Evolutionary conservation across 2,329 filamentous ascomycete species (phyloP).

Genomic region (Exserohilum rostratum): DNA sequence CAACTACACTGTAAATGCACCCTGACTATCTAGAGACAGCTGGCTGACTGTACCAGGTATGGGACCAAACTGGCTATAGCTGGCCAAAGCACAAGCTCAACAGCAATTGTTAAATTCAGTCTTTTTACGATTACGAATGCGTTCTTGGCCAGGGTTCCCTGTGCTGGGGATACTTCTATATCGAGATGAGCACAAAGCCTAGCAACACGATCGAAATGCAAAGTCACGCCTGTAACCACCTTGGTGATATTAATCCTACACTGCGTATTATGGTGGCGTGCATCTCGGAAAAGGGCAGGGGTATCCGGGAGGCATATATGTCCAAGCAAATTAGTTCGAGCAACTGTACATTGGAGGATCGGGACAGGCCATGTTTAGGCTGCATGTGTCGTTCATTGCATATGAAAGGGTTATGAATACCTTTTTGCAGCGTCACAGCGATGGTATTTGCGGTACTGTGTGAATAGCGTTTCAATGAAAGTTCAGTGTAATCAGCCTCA

Average conservation of each 20-base stretch:
- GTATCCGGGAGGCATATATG: background rate
- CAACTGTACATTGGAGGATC: background rate
- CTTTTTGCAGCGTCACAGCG: background rate
- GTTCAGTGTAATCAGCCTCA: too few relatives aligned
- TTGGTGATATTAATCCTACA: too few relatives aligned
- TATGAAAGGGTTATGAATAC: slow-evolving; percentile 3
- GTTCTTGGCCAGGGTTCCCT: background rate
- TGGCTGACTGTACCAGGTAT: slow-evolving; percentile 29
- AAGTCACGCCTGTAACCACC: too few relatives aligned
- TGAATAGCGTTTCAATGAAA: too few relatives aligned
- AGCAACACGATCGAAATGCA: too few relatives aligned
- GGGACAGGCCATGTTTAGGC: slow-evolving; percentile 6
- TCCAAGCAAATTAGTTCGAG: background rate
- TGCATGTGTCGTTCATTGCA: slow-evolving; percentile 9
- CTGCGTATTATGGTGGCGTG: too few relatives aligned
- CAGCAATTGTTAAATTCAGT: slow-evolving; percentile 43
- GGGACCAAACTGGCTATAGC: slow-evolving; percentile 41
- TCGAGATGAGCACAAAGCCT: too few relatives aligned
- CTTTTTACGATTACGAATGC: background rate
- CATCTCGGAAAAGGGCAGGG: too few relatives aligned
- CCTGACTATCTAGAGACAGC: background rate
- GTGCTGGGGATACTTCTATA: too few relatives aligned
- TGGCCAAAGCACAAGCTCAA: slow-evolving; percentile 56
- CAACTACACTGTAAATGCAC: slow-evolving; percentile 56
- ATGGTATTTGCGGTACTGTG: too few relatives aligned